These are phyloP conservation scores for Psilocybe subaeruginosa DNA, from an alignment of 768 basidiomycete genomes.

Conservation along the genomic window DNA sequence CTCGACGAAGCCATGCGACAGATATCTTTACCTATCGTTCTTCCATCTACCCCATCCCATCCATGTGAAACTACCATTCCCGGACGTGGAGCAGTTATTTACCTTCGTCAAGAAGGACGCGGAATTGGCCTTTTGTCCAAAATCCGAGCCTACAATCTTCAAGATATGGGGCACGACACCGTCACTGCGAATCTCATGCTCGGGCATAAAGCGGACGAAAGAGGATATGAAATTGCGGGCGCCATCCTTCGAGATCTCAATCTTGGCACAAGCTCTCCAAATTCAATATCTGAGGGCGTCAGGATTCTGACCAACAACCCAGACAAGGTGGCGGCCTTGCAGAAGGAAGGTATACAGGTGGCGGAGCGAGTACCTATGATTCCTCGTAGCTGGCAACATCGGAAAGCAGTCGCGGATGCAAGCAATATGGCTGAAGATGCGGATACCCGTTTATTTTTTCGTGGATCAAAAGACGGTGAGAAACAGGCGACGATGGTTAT, in stretches of 20 bases:
- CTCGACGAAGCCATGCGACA: constrained; percentile 95
- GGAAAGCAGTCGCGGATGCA: constrained; percentile 34
- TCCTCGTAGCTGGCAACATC: constrained; percentile 81
- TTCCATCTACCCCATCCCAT: constrained; percentile 38
- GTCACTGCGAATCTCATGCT: constrained; percentile 96
- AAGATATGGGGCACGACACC: constrained; percentile 98
- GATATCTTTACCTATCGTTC: constrained; percentile 71
- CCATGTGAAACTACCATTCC: constrained; percentile 53
- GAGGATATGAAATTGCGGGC: constrained; percentile 89
- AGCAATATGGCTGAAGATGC: constrained; percentile 21
- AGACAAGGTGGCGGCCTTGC: constrained; percentile 89
- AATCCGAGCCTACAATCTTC: constrained; percentile 95
- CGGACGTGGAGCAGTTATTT: constrained; percentile 91
- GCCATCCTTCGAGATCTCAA: constrained; percentile 90
- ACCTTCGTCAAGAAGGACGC: constrained; percentile 96
- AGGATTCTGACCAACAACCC: constrained; percentile 96
- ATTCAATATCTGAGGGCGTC: constrained; percentile 53
- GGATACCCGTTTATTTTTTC: constrained; percentile 14
- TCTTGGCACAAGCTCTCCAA: constrained; percentile 51
- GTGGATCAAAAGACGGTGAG: constrained; percentile 28
- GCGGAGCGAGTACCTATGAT: constrained; percentile 93
- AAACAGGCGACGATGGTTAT: constrained; percentile 59
- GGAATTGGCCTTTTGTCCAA: constrained; percentile 97
- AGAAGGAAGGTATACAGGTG: constrained; percentile 80
- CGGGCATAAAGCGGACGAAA: constrained; percentile 92